Base-by-base conservation (phyloP, 2,329 filamentous ascomycete genomes). In the Westerdykella ornata region DNA sequence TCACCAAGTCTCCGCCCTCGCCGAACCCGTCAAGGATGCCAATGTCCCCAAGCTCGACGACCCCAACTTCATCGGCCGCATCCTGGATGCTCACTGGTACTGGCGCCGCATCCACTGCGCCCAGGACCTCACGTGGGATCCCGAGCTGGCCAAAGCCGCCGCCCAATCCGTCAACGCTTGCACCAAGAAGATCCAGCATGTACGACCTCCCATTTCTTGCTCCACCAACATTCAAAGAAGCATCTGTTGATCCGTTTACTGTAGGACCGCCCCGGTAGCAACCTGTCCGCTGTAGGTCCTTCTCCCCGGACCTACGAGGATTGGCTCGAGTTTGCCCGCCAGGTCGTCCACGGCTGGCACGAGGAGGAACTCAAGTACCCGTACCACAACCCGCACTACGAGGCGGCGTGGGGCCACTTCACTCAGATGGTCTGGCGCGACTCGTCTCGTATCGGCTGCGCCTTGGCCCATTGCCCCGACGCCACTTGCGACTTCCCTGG, bases 391-490 rank as follows among this genome's bases (percentile, higher is more conserved):
- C 62, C 60, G 4, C 45, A 53, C 42, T 61, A 48, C 22, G 48
- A 55, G 12, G 44, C 46, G n/a, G 46, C 53, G 6, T 60, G 56
- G 53, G 61, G 59, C 15, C 63, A 67, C 52, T 67, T 67, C 52
- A 59, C 60, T 5, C 64, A 67, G 53, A 49, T 67, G 48, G 62
- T 67, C 38, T 67, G 64, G 64, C 61, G 62, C 37, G 59, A 62
- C 45, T 55, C 53, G 11, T 48, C 55, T 2, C 56, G 52, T n/a
- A 45, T 67, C 20, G 64, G 64, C 29, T 67, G 64, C 43, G 63
- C 64, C 32, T 31, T 63, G 3, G 52, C 49, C 14, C 47, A 56
- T 40, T 64, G 62, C 49, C 26, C 37, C 9, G 44, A 51, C 33
- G 41, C 44, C 17, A 9, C 49, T 13, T 13, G 2, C 20, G 22